Evolutionary conservation across 139 green algal species (phyloP).

Genomic region (Eudorina sp.): DNA sequence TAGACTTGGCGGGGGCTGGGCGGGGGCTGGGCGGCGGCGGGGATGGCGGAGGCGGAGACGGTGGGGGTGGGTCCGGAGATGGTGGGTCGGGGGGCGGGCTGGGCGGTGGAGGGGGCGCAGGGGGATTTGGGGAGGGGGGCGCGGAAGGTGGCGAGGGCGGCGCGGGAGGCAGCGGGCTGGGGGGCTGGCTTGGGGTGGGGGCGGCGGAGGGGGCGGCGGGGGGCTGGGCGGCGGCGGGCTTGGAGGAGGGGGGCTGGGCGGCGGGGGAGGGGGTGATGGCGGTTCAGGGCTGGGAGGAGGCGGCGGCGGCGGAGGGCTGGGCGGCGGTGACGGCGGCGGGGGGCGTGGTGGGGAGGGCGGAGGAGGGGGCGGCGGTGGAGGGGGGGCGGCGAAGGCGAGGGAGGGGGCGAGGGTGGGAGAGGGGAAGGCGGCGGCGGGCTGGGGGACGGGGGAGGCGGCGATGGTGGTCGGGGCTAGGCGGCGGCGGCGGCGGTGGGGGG

Average conservation of each 20-base stretch:
- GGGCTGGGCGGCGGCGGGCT: background rate
- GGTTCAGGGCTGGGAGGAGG: background rate
- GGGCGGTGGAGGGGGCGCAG: background rate
- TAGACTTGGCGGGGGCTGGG: too few relatives aligned
- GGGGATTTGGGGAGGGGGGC: background rate
- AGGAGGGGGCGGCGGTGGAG: background rate
- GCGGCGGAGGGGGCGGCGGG: background rate
- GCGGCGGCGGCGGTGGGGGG: background rate
- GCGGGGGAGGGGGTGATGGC: background rate
- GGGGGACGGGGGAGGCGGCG: background rate
- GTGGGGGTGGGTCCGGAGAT: background rate
- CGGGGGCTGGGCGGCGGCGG: background rate
- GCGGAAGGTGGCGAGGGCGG: too few relatives aligned
- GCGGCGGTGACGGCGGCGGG: background rate
- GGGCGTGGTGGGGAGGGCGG: background rate
- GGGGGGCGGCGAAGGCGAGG: background rate
- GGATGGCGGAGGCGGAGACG: background rate
- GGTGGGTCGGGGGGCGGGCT: background rate
- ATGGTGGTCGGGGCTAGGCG: background rate
- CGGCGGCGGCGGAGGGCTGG: background rate
- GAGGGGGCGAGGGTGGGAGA: too few relatives aligned
- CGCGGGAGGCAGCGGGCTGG: background rate
- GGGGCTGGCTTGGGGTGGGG: background rate
- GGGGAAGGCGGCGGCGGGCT: too few relatives aligned
- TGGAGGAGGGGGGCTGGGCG: background rate